A percentile compares a stretch with the other conserved stretches of the same genome.
These are phyloP conservation scores for Fusarium torulosum DNA, from an alignment of 2,329 filamentous ascomycete genomes.

Conservation along the genomic window DNA sequence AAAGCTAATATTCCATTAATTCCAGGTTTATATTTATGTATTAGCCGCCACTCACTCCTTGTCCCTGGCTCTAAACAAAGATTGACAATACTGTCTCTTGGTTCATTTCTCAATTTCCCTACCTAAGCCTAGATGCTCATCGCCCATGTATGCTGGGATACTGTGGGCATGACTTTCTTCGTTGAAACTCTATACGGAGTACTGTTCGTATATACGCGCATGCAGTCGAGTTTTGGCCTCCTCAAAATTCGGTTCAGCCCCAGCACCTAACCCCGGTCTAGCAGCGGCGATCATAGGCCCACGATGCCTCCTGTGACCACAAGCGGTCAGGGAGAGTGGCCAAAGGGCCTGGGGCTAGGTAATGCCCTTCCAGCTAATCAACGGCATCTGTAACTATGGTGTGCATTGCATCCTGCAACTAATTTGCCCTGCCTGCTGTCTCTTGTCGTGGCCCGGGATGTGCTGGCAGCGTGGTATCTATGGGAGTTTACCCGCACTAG, in stretches of 20 bases:
- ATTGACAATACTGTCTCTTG: neutral
- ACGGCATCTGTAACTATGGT: conserved; percentile 49
- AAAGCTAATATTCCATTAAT: conserved; percentile 21
- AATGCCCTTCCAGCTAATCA: conserved; percentile 43
- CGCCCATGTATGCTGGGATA: conserved; percentile 4
- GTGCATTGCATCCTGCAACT: conserved; percentile 52
- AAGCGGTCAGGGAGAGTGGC: conserved; percentile 45
- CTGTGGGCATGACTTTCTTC: conserved; percentile 28
- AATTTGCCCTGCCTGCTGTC: conserved; percentile 45
- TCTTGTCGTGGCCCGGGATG: conserved; percentile 41
- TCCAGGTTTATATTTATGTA: conserved; percentile 28
- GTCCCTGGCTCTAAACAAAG: neutral
- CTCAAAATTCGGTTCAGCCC: conserved; percentile 22
- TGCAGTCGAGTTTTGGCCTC: conserved; percentile 23
- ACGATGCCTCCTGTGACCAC: conserved; percentile 45
- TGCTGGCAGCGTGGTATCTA: conserved; percentile 40
- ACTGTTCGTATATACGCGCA: conserved; percentile 11
- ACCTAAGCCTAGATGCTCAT: neutral
- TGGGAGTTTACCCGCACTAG: conserved; percentile 19
- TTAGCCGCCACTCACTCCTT: conserved; percentile 40
- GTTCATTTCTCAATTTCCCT: conserved; percentile 26
- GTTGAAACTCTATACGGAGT: conserved; percentile 10
- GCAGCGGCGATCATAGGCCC: conserved; percentile 47
- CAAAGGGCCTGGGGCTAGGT: conserved; percentile 31
- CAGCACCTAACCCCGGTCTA: conserved; percentile 42